phyloP scores from a whole-genome alignment of 257 asterid genomes.

The Verbena officinalis region DNA sequence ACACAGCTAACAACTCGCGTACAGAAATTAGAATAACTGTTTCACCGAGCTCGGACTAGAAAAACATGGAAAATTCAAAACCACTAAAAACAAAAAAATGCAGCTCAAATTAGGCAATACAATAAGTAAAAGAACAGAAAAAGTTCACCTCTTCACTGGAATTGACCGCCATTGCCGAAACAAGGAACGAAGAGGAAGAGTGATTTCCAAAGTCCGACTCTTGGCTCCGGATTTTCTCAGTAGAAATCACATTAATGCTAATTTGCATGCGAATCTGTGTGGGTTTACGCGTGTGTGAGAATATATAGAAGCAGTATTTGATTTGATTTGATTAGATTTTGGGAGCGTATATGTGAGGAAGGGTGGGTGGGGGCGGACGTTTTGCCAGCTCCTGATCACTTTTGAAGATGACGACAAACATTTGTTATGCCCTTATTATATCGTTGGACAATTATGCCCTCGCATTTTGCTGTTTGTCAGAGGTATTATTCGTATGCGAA shows the following conservation, averaged over 20 bases:
- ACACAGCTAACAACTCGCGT: background rate
- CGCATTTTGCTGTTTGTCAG: no score
- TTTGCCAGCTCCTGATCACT: no score
- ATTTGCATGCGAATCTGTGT: constrained; percentile 29
- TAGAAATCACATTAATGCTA: constrained; percentile 18
- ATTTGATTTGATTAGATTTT: no score
- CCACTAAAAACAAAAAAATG: background rate
- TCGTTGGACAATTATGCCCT: no score
- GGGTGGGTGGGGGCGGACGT: no score
- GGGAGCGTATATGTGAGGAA: no score
- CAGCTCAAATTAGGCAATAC: constrained; percentile 11
- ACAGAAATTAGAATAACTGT: constrained; percentile 16
- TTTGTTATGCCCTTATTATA: no score
- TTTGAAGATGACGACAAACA: no score
- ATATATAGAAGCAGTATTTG: background rate
- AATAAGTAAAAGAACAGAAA: background rate
- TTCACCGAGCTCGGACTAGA: constrained; percentile 11
- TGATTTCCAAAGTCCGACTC: background rate
- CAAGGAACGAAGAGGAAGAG: constrained; percentile 3
- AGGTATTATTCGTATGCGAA: no score
- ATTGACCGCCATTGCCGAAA: constrained; percentile 41
- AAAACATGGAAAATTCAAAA: constrained; percentile 1
- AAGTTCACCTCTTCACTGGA: constrained; percentile 36
- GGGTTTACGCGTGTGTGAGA: constrained; percentile 3
- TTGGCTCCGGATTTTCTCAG: constrained; percentile 1